Evolutionary conservation across 139 green algal species (phyloP).

Genomic region (Prasinococcaceae sp.): DNA sequence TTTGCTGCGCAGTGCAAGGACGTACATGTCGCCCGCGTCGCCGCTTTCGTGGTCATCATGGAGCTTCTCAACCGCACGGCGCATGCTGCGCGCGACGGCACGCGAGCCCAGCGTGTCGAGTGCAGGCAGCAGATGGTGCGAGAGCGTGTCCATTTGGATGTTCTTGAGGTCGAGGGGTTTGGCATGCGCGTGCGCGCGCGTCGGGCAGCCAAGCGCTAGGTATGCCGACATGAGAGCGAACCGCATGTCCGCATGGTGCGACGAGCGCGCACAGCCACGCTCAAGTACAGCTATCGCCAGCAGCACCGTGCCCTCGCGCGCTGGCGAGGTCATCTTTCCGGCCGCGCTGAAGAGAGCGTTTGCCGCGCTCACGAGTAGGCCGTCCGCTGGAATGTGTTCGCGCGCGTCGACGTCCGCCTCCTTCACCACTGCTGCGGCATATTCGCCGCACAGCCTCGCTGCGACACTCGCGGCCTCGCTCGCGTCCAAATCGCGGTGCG

Average conservation of each 20-base stretch:
- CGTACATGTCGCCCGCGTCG: background rate
- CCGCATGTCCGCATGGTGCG: background rate
- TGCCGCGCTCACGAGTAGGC: too few relatives aligned
- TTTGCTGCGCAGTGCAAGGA: background rate
- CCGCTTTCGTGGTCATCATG: background rate
- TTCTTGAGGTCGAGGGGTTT: conserved; percentile 2
- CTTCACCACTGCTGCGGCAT: too few relatives aligned
- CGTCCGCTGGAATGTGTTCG: too few relatives aligned
- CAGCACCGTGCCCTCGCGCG: too few relatives aligned
- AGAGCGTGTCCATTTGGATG: conserved; percentile 6
- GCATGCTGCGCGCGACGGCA: background rate
- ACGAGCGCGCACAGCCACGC: background rate
- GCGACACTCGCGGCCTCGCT: too few relatives aligned
- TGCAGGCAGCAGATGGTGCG: background rate
- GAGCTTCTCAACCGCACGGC: background rate
- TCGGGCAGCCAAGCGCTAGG: background rate
- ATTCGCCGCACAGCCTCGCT: too few relatives aligned
- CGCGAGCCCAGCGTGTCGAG: background rate
- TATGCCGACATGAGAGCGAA: background rate
- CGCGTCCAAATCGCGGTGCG: too few relatives aligned
- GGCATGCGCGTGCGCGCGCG: background rate
- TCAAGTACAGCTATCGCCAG: background rate
- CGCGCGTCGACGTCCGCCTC: too few relatives aligned
- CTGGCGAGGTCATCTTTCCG: too few relatives aligned
- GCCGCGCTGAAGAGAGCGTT: too few relatives aligned